Evolutionary conservation across 192 early-diverging fungal genomes (phyloP).

Genomic region (Podila clonocystis): DNA sequence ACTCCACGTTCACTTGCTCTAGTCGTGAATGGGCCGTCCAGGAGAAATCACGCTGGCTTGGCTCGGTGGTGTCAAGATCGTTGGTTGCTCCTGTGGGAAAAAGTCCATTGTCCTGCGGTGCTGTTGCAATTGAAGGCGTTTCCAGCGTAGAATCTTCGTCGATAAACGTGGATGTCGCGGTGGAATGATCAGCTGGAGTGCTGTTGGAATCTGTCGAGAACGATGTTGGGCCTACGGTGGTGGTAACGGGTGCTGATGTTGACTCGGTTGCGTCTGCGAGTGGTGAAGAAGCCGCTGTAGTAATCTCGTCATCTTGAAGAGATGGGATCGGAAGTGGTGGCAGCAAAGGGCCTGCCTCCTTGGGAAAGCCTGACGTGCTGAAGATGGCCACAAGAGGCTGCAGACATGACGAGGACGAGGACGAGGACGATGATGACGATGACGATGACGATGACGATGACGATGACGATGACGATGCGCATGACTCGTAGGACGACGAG

Average conservation of each 20-base stretch:
- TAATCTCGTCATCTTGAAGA: neutral
- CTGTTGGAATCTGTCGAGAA: too few species aligned
- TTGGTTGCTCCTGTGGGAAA: neutral
- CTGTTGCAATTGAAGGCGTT: neutral
- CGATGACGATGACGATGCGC: conserved; percentile 9
- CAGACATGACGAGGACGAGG: neutral
- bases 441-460: conserved; percentile 6
- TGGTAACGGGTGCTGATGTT: neutral
- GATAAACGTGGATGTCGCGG: too few species aligned
- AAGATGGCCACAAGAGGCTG: neutral
- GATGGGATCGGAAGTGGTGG: conserved; percentile 44
- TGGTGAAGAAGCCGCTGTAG: neutral
- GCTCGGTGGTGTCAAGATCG: neutral
- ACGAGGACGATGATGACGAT: neutral
- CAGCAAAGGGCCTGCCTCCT: conserved; percentile 12
- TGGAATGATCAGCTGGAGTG: too few species aligned
- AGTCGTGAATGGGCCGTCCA: conserved; percentile 34
- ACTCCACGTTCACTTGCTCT: conserved; percentile 45
- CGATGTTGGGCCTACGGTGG: too few species aligned
- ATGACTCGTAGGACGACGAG: conserved; percentile 17
- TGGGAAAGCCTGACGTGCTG: neutral
- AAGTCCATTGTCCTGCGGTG: neutral
- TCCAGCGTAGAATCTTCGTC: too few species aligned
- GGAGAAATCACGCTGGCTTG: neutral
- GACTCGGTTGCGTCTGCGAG: neutral